Evolutionary conservation across 2,329 filamentous ascomycete genomes (phyloP).

Genomic region (Penicillium sp.): DNA sequence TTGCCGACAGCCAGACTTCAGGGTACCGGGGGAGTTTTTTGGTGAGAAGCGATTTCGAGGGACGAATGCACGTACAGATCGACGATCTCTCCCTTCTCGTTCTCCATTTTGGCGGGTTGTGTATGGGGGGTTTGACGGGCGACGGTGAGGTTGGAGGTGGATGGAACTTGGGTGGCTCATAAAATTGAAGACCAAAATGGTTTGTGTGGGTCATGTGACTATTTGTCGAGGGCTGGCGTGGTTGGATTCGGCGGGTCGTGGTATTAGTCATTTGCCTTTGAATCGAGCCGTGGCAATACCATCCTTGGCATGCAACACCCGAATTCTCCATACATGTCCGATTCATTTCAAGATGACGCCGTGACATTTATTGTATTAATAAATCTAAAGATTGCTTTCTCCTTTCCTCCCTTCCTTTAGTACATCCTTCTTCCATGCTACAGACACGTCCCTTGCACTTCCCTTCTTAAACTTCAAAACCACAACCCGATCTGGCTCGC

Average conservation of each 20-base stretch:
- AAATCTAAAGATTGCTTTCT: slow-evolving; percentile 31
- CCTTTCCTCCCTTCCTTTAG: slow-evolving; percentile 35
- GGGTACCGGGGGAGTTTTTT: not conserved
- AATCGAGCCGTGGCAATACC: slow-evolving; percentile 24
- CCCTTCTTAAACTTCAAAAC: slow-evolving; percentile 58
- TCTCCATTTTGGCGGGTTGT: slow-evolving; percentile 80
- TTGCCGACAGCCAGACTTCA: slow-evolving; percentile 15
- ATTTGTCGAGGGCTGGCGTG: slow-evolving; percentile 40
- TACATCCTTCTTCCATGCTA: slow-evolving; percentile 52
- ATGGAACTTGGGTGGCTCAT: slow-evolving; percentile 32
- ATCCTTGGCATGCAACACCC: not conserved
- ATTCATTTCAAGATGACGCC: not conserved
- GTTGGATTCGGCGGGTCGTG: slow-evolving; percentile 15
- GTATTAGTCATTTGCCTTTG: not conserved
- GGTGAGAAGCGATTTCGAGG: slow-evolving; percentile 12
- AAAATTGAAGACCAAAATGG: slow-evolving; percentile 31
- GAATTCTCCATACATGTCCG: not conserved
- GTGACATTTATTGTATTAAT: not conserved
- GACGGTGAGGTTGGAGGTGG: slow-evolving; percentile 34
- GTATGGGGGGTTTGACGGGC: slow-evolving; percentile 39
- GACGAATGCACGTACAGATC: slow-evolving; percentile 73
- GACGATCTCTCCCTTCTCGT: slow-evolving; percentile 99
- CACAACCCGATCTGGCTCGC: slow-evolving; percentile 57
- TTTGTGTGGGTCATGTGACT: slow-evolving; percentile 46
- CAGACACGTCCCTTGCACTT: slow-evolving; percentile 57